Evolutionary conservation across 2,329 filamentous ascomycete species (phyloP), one percentile per base, ranked within the genome.

Genomic region (Venturia aucupariae): DNA sequence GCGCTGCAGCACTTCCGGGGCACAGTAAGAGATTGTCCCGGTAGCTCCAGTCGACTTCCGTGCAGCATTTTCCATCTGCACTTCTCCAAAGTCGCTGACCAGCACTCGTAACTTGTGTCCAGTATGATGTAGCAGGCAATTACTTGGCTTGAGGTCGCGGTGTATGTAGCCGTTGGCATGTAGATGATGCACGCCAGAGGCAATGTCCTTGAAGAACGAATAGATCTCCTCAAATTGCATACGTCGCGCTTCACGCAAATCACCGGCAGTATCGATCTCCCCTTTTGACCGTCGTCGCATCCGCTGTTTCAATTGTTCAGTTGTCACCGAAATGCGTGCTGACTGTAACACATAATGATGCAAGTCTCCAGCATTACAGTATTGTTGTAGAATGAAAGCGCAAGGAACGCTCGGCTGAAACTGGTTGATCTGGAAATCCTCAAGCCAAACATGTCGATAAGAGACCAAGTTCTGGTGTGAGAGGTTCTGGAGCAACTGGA

Each of bases 71-170:
- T 92, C 90, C 1, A 87, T 83, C 73, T 99, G 95, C 0, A 97
- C 93, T 75, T 99, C 94, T 48, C 95, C 94, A 77, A 99, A 99
- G 73, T 99, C 94, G 73, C 93, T 97, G 65, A 99, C 96, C 19
- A 99, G 80, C 59, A 96, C 96, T 62, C 83, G 84, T 13, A 92
- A 79, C 48, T 86, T 87, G 60, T 82, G 83, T 30, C 87, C 88
- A 66, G 87, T 89, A 39, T 84, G 84, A 71, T 97, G 92, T 0
- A 99, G 78, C 3, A 99, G 81, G 71, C 95, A 99, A 70, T 99
- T 99, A 73, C 89, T 94, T 2, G 94, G 94, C 74, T 99, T 99
- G 32, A 99, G 81, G 74, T 99, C 94, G 64, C 94, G 87, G 72
- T 99, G 94, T 35, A 99, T 95, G 74, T 97, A 99, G 68, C 92